Conservation (phyloP, 306 rosid species). For the Sicyos baderoa region DNA sequence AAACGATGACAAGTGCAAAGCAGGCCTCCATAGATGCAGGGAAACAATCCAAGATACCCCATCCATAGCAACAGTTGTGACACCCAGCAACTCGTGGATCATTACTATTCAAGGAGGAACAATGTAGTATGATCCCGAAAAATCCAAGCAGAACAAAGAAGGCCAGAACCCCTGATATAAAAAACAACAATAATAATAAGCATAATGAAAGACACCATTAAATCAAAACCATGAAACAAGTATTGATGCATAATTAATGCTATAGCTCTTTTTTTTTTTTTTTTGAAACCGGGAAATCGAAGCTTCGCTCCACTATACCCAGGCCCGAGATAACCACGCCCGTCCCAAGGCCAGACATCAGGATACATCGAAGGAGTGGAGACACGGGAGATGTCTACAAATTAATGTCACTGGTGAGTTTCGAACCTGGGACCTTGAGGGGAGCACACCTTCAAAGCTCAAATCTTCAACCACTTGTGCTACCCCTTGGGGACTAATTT, state of each 20-base stretch:
- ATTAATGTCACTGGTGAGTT: too few species aligned
- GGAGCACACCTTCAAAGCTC: too few species aligned
- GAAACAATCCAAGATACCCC: constrained; percentile 98
- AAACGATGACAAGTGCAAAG: constrained; percentile 83
- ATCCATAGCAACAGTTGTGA: constrained; percentile 98
- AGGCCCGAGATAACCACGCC: too few species aligned
- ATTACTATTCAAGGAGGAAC: constrained; percentile 71
- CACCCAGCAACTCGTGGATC: constrained; percentile 97
- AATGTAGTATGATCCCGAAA: constrained; percentile 89
- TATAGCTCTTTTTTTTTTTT: too few species aligned
- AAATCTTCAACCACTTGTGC: too few species aligned
- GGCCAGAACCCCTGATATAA: constrained; percentile 71
- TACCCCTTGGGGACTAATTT: too few species aligned
- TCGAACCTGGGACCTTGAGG: too few species aligned
- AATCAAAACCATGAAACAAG: constrained; percentile 5
- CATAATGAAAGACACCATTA: not conserved
- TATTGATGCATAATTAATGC: not conserved
- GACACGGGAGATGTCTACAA: too few species aligned
- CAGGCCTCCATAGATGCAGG: constrained; percentile 99
- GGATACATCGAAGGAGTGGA: too few species aligned
- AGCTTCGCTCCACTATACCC: too few species aligned
- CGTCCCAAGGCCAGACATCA: too few species aligned
- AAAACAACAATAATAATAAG: not conserved
- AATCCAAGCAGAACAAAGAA: constrained; percentile 94
- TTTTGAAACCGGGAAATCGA: too few species aligned